Conservation (phyloP, 2,329 filamentous ascomycete species). For the Neodidymelliopsis sp. region DNA sequence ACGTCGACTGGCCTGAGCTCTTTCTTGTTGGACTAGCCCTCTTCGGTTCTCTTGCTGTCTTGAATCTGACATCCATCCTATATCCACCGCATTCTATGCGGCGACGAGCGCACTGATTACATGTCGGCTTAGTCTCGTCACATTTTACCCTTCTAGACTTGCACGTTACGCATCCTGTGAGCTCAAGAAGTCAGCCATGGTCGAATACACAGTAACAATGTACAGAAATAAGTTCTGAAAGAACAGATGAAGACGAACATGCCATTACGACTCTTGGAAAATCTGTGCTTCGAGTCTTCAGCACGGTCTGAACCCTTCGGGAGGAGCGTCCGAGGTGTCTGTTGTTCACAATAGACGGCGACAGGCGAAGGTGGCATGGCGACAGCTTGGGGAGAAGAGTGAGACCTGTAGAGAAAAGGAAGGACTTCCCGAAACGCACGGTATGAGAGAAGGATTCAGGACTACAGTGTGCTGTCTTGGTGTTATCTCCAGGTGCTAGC, state of each 20-base stretch:
- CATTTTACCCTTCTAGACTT: slow-evolving; percentile 76
- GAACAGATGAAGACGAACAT: slow-evolving; percentile 18
- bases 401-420: background rate
- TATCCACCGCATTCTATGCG: slow-evolving; percentile 73
- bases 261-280: slow-evolving; percentile 21
- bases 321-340: background rate
- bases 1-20: slow-evolving; percentile 6
- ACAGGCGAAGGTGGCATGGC: slow-evolving; percentile 7
- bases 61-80: slow-evolving; percentile 76
- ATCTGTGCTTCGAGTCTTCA: slow-evolving; percentile 18
- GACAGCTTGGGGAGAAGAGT: background rate
- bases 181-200: slow-evolving; percentile 11
- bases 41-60: slow-evolving; percentile 21
- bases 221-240: background rate
- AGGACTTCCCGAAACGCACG: background rate
- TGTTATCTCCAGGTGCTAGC: slow-evolving; percentile 12
- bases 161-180: slow-evolving; percentile 72
- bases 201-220: background rate
- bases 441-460: slow-evolving; percentile 1
- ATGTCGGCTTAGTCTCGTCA: slow-evolving; percentile 73
- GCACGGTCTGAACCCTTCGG: slow-evolving; percentile 7
- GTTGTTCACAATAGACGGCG: slow-evolving; percentile 2
- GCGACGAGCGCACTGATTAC: slow-evolving; percentile 69
- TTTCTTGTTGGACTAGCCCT: slow-evolving; percentile 40
- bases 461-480: slow-evolving; percentile 5